Evolutionary conservation across 2,329 filamentous ascomycete species (phyloP), one percentile per base, ranked within the genome.

Genomic region (Colletotrichum gigasporum): DNA sequence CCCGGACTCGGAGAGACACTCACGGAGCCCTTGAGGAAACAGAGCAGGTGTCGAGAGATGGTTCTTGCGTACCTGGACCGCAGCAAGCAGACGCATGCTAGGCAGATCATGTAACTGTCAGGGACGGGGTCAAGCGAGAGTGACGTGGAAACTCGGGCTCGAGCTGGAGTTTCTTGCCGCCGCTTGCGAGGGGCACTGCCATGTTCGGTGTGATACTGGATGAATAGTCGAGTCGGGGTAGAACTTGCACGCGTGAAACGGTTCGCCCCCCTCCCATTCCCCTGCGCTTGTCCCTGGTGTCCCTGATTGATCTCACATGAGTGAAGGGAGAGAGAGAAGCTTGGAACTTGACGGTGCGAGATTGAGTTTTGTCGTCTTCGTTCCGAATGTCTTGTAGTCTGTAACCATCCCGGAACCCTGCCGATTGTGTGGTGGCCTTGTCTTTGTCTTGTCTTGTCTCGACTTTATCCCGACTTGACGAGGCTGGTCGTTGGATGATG

Each of bases 1-100:
- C 61, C 61, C 44, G 26, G 30, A 12, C 14, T 24, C 8, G 24
- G 39, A n/a, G 41, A 14, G 24, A 18, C 26, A 35, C 48, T 54
- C 47, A 65, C 57, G 45, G 54, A 26, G 28, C 47, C 42, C 48
- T 34, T 37, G 20, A 44, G 50, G 37, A 52, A 56, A 52, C 45
- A 20, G 39, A 57, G 63, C 59, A 66, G 45, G 63, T 66, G 45
- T 63, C 63, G 63, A 57, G 52, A 57, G 11, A 52, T 66, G 63
- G 63, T 52, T 63, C 45, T 30, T 66, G 63, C 63, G 63, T 47
- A 61, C 61, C 48, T 50, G 48, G 61, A 34, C 61, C 54, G 56
- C 48, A 54, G 56, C 47, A 61, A 60, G 35, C 61, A 42, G 45
- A 41, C 37, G 35, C 56, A 61, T 52, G 61, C 60, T 47, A 39